Base-by-base conservation (phyloP, 306 rosid genomes). In the Cicer yamashitae region DNA sequence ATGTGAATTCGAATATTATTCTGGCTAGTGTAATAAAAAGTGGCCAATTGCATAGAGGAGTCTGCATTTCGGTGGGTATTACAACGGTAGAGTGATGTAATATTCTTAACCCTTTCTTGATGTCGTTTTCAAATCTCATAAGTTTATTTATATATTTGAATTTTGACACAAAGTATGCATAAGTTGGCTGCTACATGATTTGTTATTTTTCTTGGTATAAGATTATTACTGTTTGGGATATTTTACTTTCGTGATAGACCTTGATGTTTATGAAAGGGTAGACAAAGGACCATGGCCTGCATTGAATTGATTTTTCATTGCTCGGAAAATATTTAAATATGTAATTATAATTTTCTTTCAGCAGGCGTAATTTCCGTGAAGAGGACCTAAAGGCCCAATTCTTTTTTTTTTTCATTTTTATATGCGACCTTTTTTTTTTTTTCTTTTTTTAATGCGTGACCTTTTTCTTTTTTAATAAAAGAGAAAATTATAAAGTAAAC, bases 221-320 rank as follows among this genome's bases (percentile, higher is more conserved):
- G 40, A 45, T 10, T 57, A 41, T 76, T 38, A 77, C 40, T 1
- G 30, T 41, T 47, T 61, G 34, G 22, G 25, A 20, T 17, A 6
- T 44, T 20, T 78, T 69, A 46, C 17, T 39, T 7, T 37, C 40
- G 75, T 67, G 40, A 2, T 17, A 7, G 57, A 60, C 39, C 53
- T 70, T 37, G 22, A 14, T 15, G 76, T 45, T 53, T 65, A 34
- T 61, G 76, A 73, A 77, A 67, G 46, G 81, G 37, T 70, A 52
- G n/a, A 41, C 14, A 7, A 34, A 53, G 38, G 40, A 38, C 22
- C 69, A 34, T 20, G 73, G 66, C 63, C 82, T 77, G 75, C 67
- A 72, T 62, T 75, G 30, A 70, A 67, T 57, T 77, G 25, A 62
- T 50, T 43, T 43, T 58, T 39, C 25, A 34, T 37, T 59, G 12